Conservation (phyloP, 305 asterid genomes). For the Solanum hybrid region DNA sequence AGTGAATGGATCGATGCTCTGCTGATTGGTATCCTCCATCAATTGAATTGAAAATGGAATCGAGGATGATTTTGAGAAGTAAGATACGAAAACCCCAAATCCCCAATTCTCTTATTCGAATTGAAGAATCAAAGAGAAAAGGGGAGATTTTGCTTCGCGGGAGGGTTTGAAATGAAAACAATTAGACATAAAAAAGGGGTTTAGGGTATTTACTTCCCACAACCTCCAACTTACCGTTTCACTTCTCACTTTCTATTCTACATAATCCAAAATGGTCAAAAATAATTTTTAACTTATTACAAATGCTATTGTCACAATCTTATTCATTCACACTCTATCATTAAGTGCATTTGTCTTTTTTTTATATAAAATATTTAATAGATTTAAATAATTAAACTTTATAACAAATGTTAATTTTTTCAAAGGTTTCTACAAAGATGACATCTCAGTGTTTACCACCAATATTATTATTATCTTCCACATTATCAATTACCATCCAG, state of each 20-base stretch:
- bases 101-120: neutral
- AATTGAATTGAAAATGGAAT: slow-evolving; percentile 8
- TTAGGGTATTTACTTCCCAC: neutral
- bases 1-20: slow-evolving; percentile 57
- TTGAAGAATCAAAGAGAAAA: slow-evolving; percentile 4
- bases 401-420: neutral
- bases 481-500: neutral
- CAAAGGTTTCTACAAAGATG: neutral
- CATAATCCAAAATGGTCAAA: neutral
- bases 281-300: neutral
- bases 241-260: neutral
- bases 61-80: neutral
- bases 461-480: neutral
- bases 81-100: neutral
- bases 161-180: slow-evolving; percentile 35
- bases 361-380: neutral
- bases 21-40: slow-evolving; percentile 66
- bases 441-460: neutral
- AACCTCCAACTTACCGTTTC: neutral
- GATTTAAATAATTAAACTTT: neutral
- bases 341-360: neutral
- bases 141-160: slow-evolving; percentile 24
- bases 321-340: neutral
- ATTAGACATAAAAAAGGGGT: slow-evolving; percentile 5
- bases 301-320: neutral